A percentile compares a stretch with the other conserved stretches of the same genome.
These are phyloP conservation scores for Diutina siamensis DNA, from an alignment of 1,139 yeast genomes.

Conservation along the genomic window DNA sequence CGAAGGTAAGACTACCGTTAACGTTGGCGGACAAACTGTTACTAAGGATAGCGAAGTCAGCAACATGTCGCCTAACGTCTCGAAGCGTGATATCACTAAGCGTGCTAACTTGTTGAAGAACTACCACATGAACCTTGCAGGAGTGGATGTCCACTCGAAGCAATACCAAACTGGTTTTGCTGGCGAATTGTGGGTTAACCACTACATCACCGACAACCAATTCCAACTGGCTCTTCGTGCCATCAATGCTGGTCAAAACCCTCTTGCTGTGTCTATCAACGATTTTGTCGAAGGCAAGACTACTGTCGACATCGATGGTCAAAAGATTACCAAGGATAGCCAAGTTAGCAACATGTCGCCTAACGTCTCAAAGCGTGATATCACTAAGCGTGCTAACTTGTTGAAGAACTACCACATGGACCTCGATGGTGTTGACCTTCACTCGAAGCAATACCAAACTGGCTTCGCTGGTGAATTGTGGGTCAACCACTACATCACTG, in stretches of 20 bases:
- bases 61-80: neutral
- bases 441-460: neutral
- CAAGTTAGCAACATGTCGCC: neutral
- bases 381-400: neutral
- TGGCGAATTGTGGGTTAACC: neutral
- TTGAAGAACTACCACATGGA: neutral
- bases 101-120: neutral
- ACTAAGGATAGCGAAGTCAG: neutral
- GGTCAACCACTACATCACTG: neutral
- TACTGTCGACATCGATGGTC: neutral
- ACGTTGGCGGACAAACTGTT: neutral
- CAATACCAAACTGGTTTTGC: neutral
- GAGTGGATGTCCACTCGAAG: neutral
- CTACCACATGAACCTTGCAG: neutral
- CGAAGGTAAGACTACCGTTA: neutral
- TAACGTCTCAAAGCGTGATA: neutral
- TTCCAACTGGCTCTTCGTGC: neutral
- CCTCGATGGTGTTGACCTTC: neutral
- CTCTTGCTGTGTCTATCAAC: neutral
- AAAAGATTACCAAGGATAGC: neutral
- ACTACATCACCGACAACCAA: neutral
- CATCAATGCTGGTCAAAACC: neutral
- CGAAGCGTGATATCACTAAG: neutral
- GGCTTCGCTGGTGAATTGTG: neutral
- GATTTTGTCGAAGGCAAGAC: neutral